Conservation (phyloP, 2,329 filamentous ascomycete species). For the Colletotrichum ledebouriae region DNA sequence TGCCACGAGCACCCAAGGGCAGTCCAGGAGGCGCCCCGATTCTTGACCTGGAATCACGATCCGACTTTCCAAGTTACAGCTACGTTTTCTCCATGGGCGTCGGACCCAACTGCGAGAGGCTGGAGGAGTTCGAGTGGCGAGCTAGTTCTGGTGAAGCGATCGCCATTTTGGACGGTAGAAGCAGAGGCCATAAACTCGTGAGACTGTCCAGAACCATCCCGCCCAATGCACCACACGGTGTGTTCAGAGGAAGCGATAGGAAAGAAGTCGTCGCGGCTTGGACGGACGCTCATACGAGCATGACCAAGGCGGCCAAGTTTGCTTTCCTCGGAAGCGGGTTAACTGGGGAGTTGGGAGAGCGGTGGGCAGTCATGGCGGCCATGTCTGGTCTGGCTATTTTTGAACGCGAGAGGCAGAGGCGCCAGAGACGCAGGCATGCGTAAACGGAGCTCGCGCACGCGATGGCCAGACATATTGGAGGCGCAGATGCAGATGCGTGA, state of each 20-base stretch:
- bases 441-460: neutral
- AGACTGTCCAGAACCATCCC: conserved; percentile 47
- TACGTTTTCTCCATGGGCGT: conserved; percentile 55
- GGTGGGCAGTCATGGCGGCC: conserved; percentile 60
- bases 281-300: conserved; percentile 50
- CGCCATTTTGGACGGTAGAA: conserved; percentile 48
- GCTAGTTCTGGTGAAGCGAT: conserved; percentile 53
- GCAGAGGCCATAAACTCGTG: conserved; percentile 58
- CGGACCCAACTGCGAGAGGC: conserved; percentile 31
- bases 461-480: neutral
- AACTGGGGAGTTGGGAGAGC: conserved; percentile 55
- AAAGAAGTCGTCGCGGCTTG: conserved; percentile 60
- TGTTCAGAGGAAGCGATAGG: conserved; percentile 49
- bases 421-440: conserved; percentile 15
- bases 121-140: conserved; percentile 60
- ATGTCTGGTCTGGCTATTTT: conserved; percentile 47
- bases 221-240: conserved; percentile 11
- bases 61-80: conserved; percentile 39
- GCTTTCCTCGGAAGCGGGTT: conserved; percentile 56
- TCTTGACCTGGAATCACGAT: conserved; percentile 15
- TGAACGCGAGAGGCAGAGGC: conserved; percentile 32
- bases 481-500: neutral
- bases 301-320: conserved; percentile 55
- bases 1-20: conserved; percentile 31
- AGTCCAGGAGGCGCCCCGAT: conserved; percentile 33